A percentile compares a stretch with the other conserved stretches of the same genome.
These are phyloP conservation scores for Lactifluus subvellereus DNA, from an alignment of 768 basidiomycete genomes.

Conservation along the genomic window DNA sequence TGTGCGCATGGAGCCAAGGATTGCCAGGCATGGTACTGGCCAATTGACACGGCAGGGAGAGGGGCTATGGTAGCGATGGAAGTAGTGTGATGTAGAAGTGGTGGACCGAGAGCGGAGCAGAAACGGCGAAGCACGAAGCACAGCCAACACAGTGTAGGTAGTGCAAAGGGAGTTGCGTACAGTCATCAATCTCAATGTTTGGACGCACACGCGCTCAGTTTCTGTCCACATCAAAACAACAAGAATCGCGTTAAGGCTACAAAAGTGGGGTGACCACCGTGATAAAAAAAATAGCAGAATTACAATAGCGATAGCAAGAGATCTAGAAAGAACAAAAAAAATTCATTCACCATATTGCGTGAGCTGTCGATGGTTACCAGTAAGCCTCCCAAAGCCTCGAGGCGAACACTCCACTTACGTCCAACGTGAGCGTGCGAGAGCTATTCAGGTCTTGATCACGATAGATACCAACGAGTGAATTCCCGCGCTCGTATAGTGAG, in stretches of 20 bases:
- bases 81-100: too few relatives aligned
- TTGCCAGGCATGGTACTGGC: too few relatives aligned
- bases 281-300: not conserved
- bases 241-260: not conserved
- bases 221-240: not conserved
- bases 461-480: conserved; percentile 90
- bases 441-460: conserved; percentile 92
- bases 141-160: not conserved
- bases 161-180: not conserved
- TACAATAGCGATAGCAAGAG: not conserved
- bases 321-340: not conserved
- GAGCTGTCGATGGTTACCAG: conserved; percentile 34
- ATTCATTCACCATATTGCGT: conserved; percentile 57
- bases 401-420: conserved; percentile 45
- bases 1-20: too few relatives aligned
- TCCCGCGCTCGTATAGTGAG: conserved; percentile 83
- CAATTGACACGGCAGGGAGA: too few relatives aligned
- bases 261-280: not conserved
- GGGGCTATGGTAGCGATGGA: too few relatives aligned
- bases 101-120: too few relatives aligned
- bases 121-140: not conserved
- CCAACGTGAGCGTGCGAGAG: conserved; percentile 85
- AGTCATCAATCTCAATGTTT: not conserved
- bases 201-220: not conserved
- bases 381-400: not conserved